Evolutionary conservation across 1,284 basidiomycete genomes (phyloP).

Genomic region (Bondarzewia mesenterica): DNA sequence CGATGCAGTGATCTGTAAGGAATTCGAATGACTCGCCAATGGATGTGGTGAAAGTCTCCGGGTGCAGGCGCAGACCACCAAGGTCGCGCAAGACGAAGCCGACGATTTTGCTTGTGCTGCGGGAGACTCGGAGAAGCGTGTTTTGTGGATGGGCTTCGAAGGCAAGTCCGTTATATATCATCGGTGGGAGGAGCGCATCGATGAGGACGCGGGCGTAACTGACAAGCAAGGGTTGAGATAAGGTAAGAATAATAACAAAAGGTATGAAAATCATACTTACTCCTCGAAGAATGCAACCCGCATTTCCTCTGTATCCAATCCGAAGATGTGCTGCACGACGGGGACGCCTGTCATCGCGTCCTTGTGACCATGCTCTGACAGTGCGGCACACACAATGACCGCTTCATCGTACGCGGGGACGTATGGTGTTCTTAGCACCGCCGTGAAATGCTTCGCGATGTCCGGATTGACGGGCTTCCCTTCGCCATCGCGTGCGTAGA

Average conservation of each 20-base stretch:
- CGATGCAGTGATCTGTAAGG: slow-evolving; percentile 39
- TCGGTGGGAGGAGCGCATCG: slow-evolving; percentile 37
- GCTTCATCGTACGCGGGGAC: slow-evolving; percentile 28
- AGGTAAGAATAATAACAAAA: background rate
- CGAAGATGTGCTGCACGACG: slow-evolving; percentile 34
- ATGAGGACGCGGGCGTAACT: slow-evolving; percentile 42
- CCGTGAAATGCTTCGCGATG: slow-evolving; percentile 39
- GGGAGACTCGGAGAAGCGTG: slow-evolving; percentile 37
- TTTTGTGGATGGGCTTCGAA: slow-evolving; percentile 52
- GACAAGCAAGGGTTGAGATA: too few species aligned
- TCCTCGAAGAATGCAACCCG: slow-evolving; percentile 33
- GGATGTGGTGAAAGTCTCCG: slow-evolving; percentile 32
- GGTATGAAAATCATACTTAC: slow-evolving; percentile 17
- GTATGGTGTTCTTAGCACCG: slow-evolving; percentile 34
- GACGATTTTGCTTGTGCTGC: slow-evolving; percentile 27
- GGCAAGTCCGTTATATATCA: slow-evolving; percentile 41
- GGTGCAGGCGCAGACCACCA: slow-evolving; percentile 43
- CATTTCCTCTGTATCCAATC: slow-evolving; percentile 35
- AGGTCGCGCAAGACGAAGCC: slow-evolving; percentile 46
- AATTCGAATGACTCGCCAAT: slow-evolving; percentile 39
- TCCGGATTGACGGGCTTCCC: slow-evolving; percentile 29
- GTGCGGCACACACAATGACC: slow-evolving; percentile 37
- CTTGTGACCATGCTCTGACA: slow-evolving; percentile 37
- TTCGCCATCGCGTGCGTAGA: slow-evolving; percentile 20
- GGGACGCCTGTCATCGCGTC: slow-evolving; percentile 29